Base-by-base conservation (phyloP, 192 early-diverging fungal species). In the Entomortierella chlamydospora region DNA sequence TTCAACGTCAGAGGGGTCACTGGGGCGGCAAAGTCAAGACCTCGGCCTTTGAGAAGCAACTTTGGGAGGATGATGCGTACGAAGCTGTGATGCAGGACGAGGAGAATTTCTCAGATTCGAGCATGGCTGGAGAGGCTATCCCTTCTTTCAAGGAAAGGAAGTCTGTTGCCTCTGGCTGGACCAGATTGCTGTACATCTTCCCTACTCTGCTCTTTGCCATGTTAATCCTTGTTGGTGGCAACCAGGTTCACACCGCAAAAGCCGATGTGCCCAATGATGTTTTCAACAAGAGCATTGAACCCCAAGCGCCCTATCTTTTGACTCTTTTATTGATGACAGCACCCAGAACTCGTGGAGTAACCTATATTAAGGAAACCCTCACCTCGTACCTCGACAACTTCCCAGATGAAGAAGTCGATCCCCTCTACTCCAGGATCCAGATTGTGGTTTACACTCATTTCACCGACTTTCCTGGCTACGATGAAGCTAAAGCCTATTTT, bases 391-490 rank as follows among this genome's bases (percentile, higher is more conserved):
- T 88, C 37, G 47, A 47, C 60, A 81, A 86, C 25, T 86, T 84
- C 64, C 83, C 84, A 11, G 70, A 72, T 23, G 84, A 83, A 17
- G 56, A 68, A 0, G 62, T 73, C 2, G 76, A 70, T 18, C 83
- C 83, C 22, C 68, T 86, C n/a, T 86, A 88, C 42, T 72, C 67
- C 34, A 76, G 85, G 28, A 77, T 84, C 10, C 78, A 86, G 58
- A 80, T 86, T 41, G 74, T 85, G 13, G 81, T 86, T 2, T 88
- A 86, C 61, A 88, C 87, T 10, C 83, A 88, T 28, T 88, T 86
- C 51, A 67, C 83, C 20, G 72, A 88, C 30, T 85, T 83, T 49
- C 53, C 73, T 47, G 76, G 73, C 33, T 88, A 72, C 57, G 85
- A 86, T 39, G 51, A 61, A 2, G 85, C 83, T 22, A 62, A 54